Evolutionary conservation across 805 yeast genomes (phyloP), one percentile per base, ranked within the genome.

Genomic region (Ogataea henricii): DNA sequence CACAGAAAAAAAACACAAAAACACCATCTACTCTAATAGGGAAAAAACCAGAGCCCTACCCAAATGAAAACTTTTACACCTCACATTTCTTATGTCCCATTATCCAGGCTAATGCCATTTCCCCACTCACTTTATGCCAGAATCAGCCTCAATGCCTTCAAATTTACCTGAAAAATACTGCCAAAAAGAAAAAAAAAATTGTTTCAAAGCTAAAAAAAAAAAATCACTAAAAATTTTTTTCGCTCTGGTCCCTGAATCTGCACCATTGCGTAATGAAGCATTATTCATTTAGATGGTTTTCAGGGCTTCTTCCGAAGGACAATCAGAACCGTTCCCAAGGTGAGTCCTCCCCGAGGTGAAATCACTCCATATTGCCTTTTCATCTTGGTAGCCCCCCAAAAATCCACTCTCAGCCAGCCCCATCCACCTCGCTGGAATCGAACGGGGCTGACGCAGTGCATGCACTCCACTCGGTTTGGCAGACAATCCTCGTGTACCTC

Each of bases 131-230:
- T 3, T 3, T 18, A 22, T n/a, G 18, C 8, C 18, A 5, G 13
- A 21, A 22, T 17, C 25, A 39, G 42, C 42, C 42, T 9, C 32
- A 39, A 27, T 37, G 32, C 32, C 20, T 37, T 37, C n/a, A 16
- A 23, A 23, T 17, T 10, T 8, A 18, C 4, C 9, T 17, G 23
- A 34, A n/a, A n/a, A n/a, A n/a, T 18, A 14, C 10, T 21, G 40
- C 29, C 38, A 34, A 22, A 36, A 4, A 22, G 6, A 36, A 36
- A 38, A 10, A 38, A 38, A 38, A 38, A 18, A 20, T 25, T 20
- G n/a, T n/a, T n/a, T n/a, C n/a, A n/a, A n/a, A n/a, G n/a, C n/a
- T n/a, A 14, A 36, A n/a, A 36, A 22, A 36, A 36, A 38, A 16
- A 38, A 38, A 38, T 16, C 5, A 16, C 30, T 25, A 27, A 27